Evolutionary conservation across 1,284 basidiomycete genomes (phyloP), one percentile per base, ranked within the genome.

Genomic region (Fistulinella cinereoalba): DNA sequence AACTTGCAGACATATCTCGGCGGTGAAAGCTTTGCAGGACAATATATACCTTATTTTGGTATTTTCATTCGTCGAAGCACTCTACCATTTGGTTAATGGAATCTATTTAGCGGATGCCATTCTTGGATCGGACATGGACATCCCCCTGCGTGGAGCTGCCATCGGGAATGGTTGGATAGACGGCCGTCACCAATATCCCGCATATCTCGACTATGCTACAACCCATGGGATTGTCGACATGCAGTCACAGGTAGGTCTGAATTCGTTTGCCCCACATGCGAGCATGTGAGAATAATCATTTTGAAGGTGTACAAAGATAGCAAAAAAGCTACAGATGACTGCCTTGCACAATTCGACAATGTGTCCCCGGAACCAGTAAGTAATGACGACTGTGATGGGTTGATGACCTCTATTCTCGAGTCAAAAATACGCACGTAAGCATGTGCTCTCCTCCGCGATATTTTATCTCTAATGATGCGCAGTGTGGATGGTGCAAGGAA

Each of bases 81-180:
- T 32, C 31, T 15, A n/a, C 19, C 24, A 47, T 52, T 29, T 33
- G 37, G 18, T 44, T 44, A 34, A 46, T 57, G 21, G 60, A 49
- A 18, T 24, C 21, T 41, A 8, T 24, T 37, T 56, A 93, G 93
- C 92, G 56, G 79, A 93, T 54, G 86, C 83, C 9, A 73, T 97
- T 41, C 72, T 96, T 27, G 76, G 79, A 47, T 88, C 91, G 1
- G 66, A 70, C 38, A 70, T 80, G 32, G 62, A 67, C 33, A 70
- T 80, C 27, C 82, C 75, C 3, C 73, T 99, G 15, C 80, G 79
- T 43, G 97, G 96, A 4, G 71, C 84, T 24, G 90, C 94, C 0
- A 97, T 99, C 47, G 96, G 96, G 9, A 99, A 99, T 67, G 96
- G 95, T 3, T 98, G 94, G 92, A 95, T 97, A 46, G 95, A 98